Base-by-base conservation (phyloP, 768 basidiomycete species). In the Pleurotus cornucopiae region DNA sequence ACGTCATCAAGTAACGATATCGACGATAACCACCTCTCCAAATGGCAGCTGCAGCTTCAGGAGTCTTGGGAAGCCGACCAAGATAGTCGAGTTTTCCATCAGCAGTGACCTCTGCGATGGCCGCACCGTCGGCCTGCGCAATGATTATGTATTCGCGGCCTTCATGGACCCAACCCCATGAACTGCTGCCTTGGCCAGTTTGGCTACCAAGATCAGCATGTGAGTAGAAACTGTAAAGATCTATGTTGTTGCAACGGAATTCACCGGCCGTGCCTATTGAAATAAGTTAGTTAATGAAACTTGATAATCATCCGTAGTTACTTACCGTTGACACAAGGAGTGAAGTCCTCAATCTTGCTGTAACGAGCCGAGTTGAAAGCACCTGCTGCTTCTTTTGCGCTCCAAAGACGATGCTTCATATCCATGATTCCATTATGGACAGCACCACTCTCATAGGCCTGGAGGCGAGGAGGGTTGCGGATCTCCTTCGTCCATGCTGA, bases 31-130 rank as follows among this genome's bases (percentile, higher is more conserved):
- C 38, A 53, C 51, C 51, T 53, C 51, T 39, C 51, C 18, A 14
- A 16, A 44, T 18, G 55, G 30, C 62, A 62, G 58, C 63, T 63
- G 64, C 48, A 37, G 21, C 64, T 55, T 34, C 46, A 49, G 45
- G 62, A 57, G 49, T 66, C 62, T 55, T 64, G 65, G 16, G 51
- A 37, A 58, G 64, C 60, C 62, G 67, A 65, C 45, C 25, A 48
- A 43, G 6, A 21, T 53, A 52, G 37, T 58, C 58, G 30, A 61
- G 34, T 18, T 48, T 57, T 39, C 60, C 60, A 14, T 61, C 59
- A 1, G 59, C 30, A 14, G 39, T 51, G 14, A 53, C 34, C 16
- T 53, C 55, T 7, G 54, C 57, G 56, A 63, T 43, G 6, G 60
- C 60, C 6, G 60, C 59, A 20, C 60, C 60, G 46, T 61, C 60